Conservation (phyloP, 441 rosid species). For the Erysimum pusillum region DNA sequence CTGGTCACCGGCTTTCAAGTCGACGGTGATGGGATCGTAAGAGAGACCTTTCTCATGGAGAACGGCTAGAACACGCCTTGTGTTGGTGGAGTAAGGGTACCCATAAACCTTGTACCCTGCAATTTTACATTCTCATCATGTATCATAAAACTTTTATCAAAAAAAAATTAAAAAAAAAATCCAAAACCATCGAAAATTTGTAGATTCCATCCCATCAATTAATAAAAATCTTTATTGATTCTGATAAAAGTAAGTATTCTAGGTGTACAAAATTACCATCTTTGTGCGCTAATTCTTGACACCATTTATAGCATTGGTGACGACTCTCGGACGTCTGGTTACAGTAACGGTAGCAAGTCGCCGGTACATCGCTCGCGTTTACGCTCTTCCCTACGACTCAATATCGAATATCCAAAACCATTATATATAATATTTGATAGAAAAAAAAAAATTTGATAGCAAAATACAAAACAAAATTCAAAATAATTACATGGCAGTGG, state of each 20-base stretch:
- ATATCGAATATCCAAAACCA: background rate
- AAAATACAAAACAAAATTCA: background rate
- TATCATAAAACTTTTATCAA: too few species aligned
- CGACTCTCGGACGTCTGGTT: conserved; percentile 15
- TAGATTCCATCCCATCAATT: background rate
- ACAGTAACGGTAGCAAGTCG: conserved; percentile 12
- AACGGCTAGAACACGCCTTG: conserved; percentile 60
- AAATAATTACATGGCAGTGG: conserved; percentile 16
- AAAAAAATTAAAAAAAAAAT: too few species aligned
- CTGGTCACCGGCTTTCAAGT: conserved; percentile 62
- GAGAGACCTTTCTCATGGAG: conserved; percentile 67
- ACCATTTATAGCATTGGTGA: conserved; percentile 6
- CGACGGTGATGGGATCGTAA: conserved; percentile 60
- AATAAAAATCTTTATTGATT: background rate
- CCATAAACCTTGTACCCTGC: conserved; percentile 60
- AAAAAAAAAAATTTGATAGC: background rate
- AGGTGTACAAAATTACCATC: conserved; percentile 25
- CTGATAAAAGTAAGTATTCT: background rate
- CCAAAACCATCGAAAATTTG: too few species aligned
- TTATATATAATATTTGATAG: background rate
- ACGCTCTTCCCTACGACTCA: conserved; percentile 26
- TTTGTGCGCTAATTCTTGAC: conserved; percentile 24
- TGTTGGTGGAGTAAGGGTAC: conserved; percentile 58
- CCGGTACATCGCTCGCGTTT: conserved; percentile 28
- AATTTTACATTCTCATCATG: background rate